Conservation (phyloP, 2,329 filamentous ascomycete species). For the Exophiala oligosperma region DNA sequence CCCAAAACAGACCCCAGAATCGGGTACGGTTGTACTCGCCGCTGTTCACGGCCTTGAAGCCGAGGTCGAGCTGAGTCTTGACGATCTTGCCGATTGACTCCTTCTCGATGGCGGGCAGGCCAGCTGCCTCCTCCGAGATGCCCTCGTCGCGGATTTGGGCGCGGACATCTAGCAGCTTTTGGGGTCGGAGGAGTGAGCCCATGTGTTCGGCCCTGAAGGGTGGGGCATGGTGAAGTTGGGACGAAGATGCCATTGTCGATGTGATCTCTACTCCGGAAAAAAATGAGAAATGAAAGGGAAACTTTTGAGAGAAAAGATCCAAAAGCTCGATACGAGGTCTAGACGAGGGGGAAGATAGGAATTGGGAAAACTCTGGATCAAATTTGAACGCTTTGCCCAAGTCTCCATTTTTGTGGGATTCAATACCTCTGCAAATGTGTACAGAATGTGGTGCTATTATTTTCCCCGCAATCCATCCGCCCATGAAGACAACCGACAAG, state of each 20-base stretch:
- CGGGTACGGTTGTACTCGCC: slow-evolving; percentile 44
- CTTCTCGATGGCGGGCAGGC: slow-evolving; percentile 64
- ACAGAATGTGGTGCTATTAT: too few species aligned
- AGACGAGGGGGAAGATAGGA: too few species aligned
- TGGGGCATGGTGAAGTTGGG: slow-evolving; percentile 35
- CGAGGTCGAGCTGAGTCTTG: slow-evolving; percentile 62
- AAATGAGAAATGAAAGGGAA: background rate
- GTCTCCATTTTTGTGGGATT: background rate
- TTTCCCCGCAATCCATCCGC: background rate
- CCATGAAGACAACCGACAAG: background rate
- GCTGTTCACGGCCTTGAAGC: slow-evolving; percentile 64
- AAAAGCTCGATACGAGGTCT: too few species aligned
- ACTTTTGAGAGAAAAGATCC: too few species aligned
- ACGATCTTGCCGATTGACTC: slow-evolving; percentile 66
- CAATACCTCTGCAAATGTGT: too few species aligned
- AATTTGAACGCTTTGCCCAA: background rate
- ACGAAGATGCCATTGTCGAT: slow-evolving; percentile 15
- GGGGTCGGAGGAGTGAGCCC: slow-evolving; percentile 68
- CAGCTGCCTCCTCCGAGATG: slow-evolving; percentile 38
- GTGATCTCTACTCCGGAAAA: background rate
- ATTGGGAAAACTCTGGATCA: background rate
- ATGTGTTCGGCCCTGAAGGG: slow-evolving; percentile 73
- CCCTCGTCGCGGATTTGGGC: slow-evolving; percentile 41
- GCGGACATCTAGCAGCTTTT: slow-evolving; percentile 61
- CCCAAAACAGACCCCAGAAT: slow-evolving; percentile 60